A percentile compares a stretch with the other conserved stretches of the same genome.
Evolutionary conservation across 495 filamentous ascomycete species (phyloP).

Genomic region (Podospora pseudocomata): DNA sequence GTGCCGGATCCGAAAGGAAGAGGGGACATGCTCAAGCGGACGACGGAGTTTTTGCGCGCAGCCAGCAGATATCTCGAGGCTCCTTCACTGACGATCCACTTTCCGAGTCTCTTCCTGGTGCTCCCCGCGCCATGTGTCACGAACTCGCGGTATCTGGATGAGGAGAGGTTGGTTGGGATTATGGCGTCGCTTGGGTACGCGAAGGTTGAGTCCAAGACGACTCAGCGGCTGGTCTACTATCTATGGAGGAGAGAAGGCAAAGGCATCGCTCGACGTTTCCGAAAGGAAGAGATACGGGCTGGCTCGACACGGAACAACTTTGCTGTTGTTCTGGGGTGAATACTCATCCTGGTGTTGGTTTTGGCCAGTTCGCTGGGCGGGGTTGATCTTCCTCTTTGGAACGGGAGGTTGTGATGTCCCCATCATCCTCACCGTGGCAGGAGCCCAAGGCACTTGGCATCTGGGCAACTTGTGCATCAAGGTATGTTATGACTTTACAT

Average conservation of each 20-base stretch:
- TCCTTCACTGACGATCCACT: constrained; percentile 33
- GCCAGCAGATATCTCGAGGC: constrained; percentile 19
- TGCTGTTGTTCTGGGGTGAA: constrained; percentile 59
- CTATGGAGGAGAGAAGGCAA: constrained; percentile 58
- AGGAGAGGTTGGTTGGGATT: constrained; percentile 65
- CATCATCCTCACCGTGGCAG: not conserved
- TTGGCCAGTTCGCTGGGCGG: not conserved
- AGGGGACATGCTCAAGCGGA: constrained; percentile 83
- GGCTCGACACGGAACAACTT: constrained; percentile 85
- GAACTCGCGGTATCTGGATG: constrained; percentile 88
- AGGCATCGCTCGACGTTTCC: constrained; percentile 26
- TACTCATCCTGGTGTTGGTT: not conserved
- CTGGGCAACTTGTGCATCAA: constrained; percentile 56
- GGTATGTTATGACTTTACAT: constrained; percentile 55
- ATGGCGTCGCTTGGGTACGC: constrained; percentile 74
- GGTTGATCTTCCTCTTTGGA: not conserved
- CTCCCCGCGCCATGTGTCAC: constrained; percentile 82
- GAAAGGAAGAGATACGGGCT: constrained; percentile 69
- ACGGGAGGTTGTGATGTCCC: not conserved
- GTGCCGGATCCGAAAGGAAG: constrained; percentile 70
- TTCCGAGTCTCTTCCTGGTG: constrained; percentile 87
- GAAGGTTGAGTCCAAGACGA: constrained; percentile 61
- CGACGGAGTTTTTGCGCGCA: constrained; percentile 59
- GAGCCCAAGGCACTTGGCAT: not conserved
- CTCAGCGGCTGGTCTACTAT: constrained; percentile 83